phyloP scores from a whole-genome alignment of 768 basidiomycete genomes.

The Suillus americanus region DNA sequence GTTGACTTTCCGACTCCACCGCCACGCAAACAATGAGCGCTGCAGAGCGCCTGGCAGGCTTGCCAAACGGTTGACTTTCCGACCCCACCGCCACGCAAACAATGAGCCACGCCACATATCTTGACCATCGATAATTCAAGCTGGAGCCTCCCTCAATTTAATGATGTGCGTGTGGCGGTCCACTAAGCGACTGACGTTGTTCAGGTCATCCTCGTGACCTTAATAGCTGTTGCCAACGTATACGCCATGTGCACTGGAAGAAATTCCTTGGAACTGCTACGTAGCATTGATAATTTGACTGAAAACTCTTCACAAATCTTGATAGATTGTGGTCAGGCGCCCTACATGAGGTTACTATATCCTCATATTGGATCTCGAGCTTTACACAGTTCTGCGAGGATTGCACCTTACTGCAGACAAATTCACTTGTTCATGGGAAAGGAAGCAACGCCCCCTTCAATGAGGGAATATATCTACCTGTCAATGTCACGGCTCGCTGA shows the following conservation, averaged over 20 bases:
- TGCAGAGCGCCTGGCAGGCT: neutral
- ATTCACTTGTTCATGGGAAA: conserved; percentile 1
- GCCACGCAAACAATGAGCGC: neutral
- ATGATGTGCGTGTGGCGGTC: neutral
- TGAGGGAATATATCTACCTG: neutral
- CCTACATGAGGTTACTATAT: neutral
- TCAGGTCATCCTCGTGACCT: neutral
- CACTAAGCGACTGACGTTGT: neutral
- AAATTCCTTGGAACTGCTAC: neutral
- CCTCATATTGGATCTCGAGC: neutral
- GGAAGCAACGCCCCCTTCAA: neutral
- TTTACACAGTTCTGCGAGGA: neutral
- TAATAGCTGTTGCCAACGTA: neutral
- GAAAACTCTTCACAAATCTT: neutral
- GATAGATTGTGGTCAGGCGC: neutral
- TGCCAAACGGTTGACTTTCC: neutral
- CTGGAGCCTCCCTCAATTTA: neutral
- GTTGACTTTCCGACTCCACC: neutral
- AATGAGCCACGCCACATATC: neutral
- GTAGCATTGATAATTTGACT: neutral
- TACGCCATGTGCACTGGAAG: neutral
- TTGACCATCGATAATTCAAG: neutral
- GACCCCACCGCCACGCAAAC: neutral
- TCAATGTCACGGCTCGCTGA: neutral
- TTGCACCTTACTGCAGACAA: neutral